phyloP scores from a whole-genome alignment of 352 stramenopile genomes.

The Phytophthora aleatoria region DNA sequence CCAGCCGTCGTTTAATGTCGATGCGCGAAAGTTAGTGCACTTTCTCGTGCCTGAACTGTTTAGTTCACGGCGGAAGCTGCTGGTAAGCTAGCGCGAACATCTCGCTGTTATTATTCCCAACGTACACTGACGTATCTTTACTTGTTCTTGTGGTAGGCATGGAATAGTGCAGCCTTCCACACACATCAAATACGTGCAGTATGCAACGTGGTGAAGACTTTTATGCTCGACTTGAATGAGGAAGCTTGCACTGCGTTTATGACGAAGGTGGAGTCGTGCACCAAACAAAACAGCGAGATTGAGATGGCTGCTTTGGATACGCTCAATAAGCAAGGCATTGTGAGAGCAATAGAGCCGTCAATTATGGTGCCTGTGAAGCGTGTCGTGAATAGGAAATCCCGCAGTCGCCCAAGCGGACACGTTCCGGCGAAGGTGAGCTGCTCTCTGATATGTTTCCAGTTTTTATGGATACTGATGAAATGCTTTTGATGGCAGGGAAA shows the following conservation, averaged over 20 bases:
- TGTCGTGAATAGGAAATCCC: slow-evolving; percentile 28
- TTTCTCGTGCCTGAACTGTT: slow-evolving; percentile 74
- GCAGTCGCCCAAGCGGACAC: slow-evolving; percentile 21
- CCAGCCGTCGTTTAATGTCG: slow-evolving; percentile 38
- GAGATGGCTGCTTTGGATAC: slow-evolving; percentile 43
- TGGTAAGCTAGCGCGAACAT: slow-evolving; percentile 49
- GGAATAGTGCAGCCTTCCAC: slow-evolving; percentile 68
- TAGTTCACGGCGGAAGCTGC: slow-evolving; percentile 65
- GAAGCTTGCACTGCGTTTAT: slow-evolving; percentile 38
- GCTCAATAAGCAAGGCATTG: slow-evolving; percentile 47
- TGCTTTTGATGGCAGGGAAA: slow-evolving; percentile 28
- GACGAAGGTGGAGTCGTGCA: slow-evolving; percentile 31
- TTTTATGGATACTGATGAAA: slow-evolving; percentile 5
- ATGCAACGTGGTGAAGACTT: slow-evolving; percentile 46
- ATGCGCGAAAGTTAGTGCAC: slow-evolving; percentile 62
- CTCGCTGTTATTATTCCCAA: slow-evolving; percentile 1
- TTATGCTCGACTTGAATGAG: slow-evolving; percentile 38
- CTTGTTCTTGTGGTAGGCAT: slow-evolving; percentile 41
- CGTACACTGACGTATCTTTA: slow-evolving; percentile 9
- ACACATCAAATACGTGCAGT: slow-evolving; percentile 47
- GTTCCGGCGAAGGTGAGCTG: slow-evolving; percentile 33
- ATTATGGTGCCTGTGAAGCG: slow-evolving; percentile 36
- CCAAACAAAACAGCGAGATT: slow-evolving; percentile 42
- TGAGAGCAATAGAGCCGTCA: slow-evolving; percentile 29
- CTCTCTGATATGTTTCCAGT: not conserved